phyloP scores from a whole-genome alignment of 2,329 filamentous ascomycete species.

The Aspergillus sp. region DNA sequence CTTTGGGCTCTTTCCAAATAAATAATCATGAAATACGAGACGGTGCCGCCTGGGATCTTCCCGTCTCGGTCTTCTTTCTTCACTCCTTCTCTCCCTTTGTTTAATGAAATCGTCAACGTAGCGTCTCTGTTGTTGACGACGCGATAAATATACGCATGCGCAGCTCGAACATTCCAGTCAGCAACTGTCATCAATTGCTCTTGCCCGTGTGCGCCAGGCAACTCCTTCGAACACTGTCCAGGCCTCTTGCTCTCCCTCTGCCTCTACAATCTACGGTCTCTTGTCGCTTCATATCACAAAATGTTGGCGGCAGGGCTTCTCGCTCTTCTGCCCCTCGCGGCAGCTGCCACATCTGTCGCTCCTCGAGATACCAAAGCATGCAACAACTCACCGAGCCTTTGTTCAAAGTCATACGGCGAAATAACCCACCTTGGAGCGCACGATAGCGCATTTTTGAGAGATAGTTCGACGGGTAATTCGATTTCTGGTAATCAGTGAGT shows the following conservation, averaged over 20 bases:
- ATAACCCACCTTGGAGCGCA: conserved; percentile 78
- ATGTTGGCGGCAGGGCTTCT: conserved; percentile 34
- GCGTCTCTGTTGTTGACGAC: neutral
- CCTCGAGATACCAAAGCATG: conserved; percentile 54
- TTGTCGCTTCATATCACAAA: neutral
- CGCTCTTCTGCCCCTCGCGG: conserved; percentile 28
- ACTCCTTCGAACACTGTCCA: neutral
- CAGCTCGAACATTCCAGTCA: neutral
- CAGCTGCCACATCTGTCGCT: conserved; percentile 27
- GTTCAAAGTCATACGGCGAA: conserved; percentile 68
- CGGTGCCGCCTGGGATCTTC: neutral
- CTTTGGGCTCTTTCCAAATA: neutral
- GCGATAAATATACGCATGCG: neutral
- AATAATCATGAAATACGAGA: conserved; percentile 2
- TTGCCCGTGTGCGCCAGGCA: neutral
- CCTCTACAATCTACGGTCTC: neutral
- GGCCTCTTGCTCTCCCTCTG: neutral
- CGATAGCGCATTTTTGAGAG: conserved; percentile 70
- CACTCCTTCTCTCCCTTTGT: neutral
- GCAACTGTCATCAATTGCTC: neutral
- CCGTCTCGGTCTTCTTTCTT: neutral
- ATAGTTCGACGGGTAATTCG: conserved; percentile 61
- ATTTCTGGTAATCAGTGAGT: conserved; percentile 68
- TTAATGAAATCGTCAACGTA: neutral
- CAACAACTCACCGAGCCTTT: conserved; percentile 79